Percentiles rank a stretch among this genome's conserved stretches.
Conservation (phyloP, 805 yeast genomes). For the Lipomyces spencermartinsiae region DNA sequence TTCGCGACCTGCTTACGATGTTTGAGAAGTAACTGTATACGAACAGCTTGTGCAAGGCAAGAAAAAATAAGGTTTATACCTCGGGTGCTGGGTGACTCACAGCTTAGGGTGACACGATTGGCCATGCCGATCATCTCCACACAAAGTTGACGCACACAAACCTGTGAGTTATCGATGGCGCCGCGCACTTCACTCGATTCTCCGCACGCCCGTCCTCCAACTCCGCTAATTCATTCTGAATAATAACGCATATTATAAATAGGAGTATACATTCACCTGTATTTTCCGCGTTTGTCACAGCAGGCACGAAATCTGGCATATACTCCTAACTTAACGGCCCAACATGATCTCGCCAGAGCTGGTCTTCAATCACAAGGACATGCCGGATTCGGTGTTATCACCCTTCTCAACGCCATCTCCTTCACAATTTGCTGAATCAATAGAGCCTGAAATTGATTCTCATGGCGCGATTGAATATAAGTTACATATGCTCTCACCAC, state of each 20-base stretch:
- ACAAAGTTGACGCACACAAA: too few species aligned
- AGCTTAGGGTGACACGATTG: background rate
- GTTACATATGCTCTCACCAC: constrained; percentile 30
- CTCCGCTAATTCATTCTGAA: background rate
- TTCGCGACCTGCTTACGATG: background rate
- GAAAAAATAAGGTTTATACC: background rate
- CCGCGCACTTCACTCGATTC: too few species aligned
- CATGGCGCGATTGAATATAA: constrained; percentile 39
- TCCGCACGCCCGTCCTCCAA: background rate
- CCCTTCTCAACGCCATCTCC: constrained; percentile 19
- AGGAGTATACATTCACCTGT: background rate
- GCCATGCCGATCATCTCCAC: too few species aligned
- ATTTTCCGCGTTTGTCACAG: background rate
- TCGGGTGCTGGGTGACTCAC: background rate
- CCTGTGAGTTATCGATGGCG: too few species aligned
- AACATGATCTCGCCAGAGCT: background rate
- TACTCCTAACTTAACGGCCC: background rate
- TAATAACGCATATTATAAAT: background rate
- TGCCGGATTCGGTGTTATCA: constrained; percentile 24
- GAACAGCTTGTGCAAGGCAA: background rate
- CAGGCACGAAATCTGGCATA: background rate
- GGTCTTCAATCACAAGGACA: constrained; percentile 32
- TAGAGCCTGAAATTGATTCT: constrained; percentile 32
- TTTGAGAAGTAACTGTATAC: background rate
- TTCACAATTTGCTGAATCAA: background rate